These are phyloP conservation scores for Pythium brachiatum DNA, from an alignment of 352 stramenopile genomes.

Conservation along the genomic window DNA sequence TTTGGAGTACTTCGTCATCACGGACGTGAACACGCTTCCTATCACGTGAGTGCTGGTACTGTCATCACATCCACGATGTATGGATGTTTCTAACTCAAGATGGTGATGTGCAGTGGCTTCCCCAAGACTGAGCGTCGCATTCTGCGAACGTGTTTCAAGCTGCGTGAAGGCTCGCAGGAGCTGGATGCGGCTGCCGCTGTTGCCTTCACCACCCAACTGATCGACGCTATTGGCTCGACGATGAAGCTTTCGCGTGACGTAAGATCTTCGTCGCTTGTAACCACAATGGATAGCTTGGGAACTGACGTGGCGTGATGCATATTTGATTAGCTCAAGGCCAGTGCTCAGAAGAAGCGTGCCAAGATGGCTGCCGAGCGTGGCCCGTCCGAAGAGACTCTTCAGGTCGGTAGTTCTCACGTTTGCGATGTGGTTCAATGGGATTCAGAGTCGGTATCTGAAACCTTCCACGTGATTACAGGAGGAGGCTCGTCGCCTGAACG, in stretches of 20 bases:
- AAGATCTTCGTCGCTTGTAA: slow-evolving; percentile 11
- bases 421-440: no score
- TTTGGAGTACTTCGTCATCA: slow-evolving; percentile 76
- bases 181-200: slow-evolving; percentile 50
- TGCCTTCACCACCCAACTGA: slow-evolving; percentile 43
- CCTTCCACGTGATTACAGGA: slow-evolving; percentile 28
- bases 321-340: slow-evolving; percentile 61
- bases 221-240: slow-evolving; percentile 64
- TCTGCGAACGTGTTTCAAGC: slow-evolving; percentile 62
- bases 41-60: slow-evolving; percentile 45
- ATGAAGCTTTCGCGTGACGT: slow-evolving; percentile 80
- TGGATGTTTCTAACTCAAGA: background rate
- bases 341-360: slow-evolving; percentile 64
- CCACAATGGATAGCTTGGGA: background rate
- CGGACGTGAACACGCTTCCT: slow-evolving; percentile 63
- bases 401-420: background rate
- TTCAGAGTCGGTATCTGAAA: no score
- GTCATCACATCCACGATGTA: background rate
- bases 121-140: slow-evolving; percentile 59
- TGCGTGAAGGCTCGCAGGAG: slow-evolving; percentile 56
- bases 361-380: slow-evolving; percentile 59
- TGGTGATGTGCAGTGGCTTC: slow-evolving; percentile 43
- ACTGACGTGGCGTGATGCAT: background rate
- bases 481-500: slow-evolving; percentile 39
- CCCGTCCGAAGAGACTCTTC: slow-evolving; percentile 1